These are phyloP conservation scores for Epichloe scottii DNA, from an alignment of 2,329 filamentous ascomycete species.

Conservation along the genomic window DNA sequence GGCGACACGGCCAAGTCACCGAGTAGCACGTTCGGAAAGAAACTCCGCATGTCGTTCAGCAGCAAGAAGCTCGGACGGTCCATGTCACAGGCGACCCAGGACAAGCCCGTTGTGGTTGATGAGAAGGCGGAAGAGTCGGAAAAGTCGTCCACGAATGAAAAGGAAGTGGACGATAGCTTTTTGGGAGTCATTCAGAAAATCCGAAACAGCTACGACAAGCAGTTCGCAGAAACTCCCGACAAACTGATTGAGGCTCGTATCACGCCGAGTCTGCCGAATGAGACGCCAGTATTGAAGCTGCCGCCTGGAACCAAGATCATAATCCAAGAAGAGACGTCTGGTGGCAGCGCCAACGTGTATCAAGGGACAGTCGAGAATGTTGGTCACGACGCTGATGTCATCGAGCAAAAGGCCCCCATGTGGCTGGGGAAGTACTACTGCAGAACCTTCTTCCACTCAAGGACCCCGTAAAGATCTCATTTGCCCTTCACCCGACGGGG, in stretches of 20 bases:
- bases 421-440: constrained; percentile 88
- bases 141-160: constrained; percentile 52
- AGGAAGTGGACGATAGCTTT: constrained; percentile 65
- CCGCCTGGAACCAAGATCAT: constrained; percentile 55
- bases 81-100: constrained; percentile 42
- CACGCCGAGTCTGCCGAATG: constrained; percentile 55
- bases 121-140: constrained; percentile 64
- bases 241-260: constrained; percentile 48
- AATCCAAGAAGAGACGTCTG: constrained; percentile 54
- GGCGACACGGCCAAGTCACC: constrained; percentile 42
- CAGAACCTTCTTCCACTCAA: constrained; percentile 72
- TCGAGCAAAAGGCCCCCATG: constrained; percentile 77
- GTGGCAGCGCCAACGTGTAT: constrained; percentile 73
- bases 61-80: constrained; percentile 74
- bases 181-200: constrained; percentile 61
- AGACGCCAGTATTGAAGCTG: constrained; percentile 65
- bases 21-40: constrained; percentile 64
- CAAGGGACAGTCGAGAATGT: constrained; percentile 74
- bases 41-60: constrained; percentile 72
- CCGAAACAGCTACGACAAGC: constrained; percentile 59
- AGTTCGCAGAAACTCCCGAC: constrained; percentile 42
- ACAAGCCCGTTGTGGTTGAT: constrained; percentile 61
- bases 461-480: constrained; percentile 94
- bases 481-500: constrained; percentile 70
- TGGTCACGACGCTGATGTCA: constrained; percentile 63